Conservation (phyloP, 768 basidiomycete genomes). For the Termitomyces sp. region DNA sequence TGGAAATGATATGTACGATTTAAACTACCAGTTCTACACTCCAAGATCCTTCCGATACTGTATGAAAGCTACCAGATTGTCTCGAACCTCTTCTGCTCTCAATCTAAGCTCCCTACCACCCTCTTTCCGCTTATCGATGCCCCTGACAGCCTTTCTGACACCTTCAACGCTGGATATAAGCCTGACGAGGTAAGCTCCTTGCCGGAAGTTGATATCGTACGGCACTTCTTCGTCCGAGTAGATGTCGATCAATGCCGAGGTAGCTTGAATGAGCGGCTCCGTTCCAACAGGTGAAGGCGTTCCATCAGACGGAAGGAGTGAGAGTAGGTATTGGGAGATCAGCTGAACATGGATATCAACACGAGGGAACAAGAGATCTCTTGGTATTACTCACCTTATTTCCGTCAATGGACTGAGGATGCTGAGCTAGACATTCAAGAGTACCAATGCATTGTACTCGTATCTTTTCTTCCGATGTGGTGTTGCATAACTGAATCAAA, state of each 20-base stretch:
- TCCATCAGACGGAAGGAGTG: conserved; percentile 44
- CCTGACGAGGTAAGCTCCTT: conserved; percentile 48
- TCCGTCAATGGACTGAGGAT: conserved; percentile 52
- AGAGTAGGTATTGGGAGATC: conserved; percentile 64
- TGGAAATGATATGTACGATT: not conserved
- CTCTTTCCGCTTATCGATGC: conserved; percentile 62
- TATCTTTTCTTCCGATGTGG: conserved; percentile 45
- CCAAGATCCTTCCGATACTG: conserved; percentile 60
- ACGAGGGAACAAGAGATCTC: not conserved
- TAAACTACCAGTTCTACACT: conserved; percentile 20
- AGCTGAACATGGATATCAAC: conserved; percentile 27
- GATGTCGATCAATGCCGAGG: conserved; percentile 85
- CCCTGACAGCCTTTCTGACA: conserved; percentile 54
- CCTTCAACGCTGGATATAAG: conserved; percentile 57
- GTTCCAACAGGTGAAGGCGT: conserved; percentile 38
- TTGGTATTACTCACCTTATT: conserved; percentile 44
- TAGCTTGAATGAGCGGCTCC: conserved; percentile 71
- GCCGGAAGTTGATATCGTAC: conserved; percentile 78
- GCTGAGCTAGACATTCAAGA: conserved; percentile 79
- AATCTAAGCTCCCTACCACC: conserved; percentile 59
- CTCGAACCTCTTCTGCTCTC: conserved; percentile 71
- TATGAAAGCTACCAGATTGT: conserved; percentile 73
- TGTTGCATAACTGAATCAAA: conserved; percentile 60
- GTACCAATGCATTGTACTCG: conserved; percentile 80
- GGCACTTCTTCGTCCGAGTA: conserved; percentile 82